These are phyloP conservation scores for Brassica cretica DNA, from an alignment of 345 rosid genomes.

Conservation along the genomic window DNA sequence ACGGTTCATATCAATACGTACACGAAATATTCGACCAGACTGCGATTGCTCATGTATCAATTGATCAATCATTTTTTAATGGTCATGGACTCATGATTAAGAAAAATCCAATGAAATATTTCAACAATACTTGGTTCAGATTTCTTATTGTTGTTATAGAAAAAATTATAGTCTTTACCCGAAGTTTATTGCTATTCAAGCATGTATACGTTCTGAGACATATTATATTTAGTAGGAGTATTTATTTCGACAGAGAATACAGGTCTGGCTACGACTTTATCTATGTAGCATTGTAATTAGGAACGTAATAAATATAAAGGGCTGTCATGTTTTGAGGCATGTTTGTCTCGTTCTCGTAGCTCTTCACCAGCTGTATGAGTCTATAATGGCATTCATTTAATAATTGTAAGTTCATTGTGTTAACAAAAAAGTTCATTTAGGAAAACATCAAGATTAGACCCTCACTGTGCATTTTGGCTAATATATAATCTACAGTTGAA, in stretches of 20 bases:
- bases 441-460: neutral
- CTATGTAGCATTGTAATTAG: slow-evolving; percentile 30
- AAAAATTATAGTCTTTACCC: neutral
- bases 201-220: neutral
- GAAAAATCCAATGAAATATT: neutral
- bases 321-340: slow-evolving; percentile 32
- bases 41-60: neutral
- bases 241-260: slow-evolving; percentile 13
- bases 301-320: slow-evolving; percentile 30
- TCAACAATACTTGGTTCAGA: neutral
- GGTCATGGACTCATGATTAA: neutral
- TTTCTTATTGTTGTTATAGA: neutral
- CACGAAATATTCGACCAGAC: neutral
- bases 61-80: neutral
- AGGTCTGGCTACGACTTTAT: slow-evolving; percentile 3
- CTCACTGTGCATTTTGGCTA: neutral
- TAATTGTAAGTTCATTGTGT: neutral
- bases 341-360: slow-evolving; percentile 37
- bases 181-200: neutral
- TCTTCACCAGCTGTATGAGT: slow-evolving; percentile 12
- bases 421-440: neutral
- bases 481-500: neutral
- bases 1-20: neutral
- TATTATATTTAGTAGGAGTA: neutral
- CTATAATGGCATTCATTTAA: neutral